Evolutionary conservation across 2,329 filamentous ascomycete genomes (phyloP), one percentile per base, ranked within the genome.

Genomic region (Fusarium falciforme): DNA sequence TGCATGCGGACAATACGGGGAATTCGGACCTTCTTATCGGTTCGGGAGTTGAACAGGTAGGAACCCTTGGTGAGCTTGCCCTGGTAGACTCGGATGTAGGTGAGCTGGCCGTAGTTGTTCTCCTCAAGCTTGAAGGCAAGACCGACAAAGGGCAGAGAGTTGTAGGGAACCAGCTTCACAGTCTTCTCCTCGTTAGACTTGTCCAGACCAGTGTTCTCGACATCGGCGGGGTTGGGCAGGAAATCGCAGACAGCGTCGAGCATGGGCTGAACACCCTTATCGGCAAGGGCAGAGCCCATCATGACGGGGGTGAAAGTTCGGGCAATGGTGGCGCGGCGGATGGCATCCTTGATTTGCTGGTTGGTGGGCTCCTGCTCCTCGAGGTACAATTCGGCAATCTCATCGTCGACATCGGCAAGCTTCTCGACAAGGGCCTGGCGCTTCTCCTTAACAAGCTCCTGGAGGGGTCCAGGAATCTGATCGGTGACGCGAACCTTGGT

Each of bases 1-100:
- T 99, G 96, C 96, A 99, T 99, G 72, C 96, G 94, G 72, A 99
- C 96, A 79, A 99, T 98, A 80, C 96, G 93, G 22, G 96, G 96
- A 67, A 99, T 93, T 84, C 97, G 95, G 81, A 99, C 93, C 87
- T 96, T 98, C 89, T 98, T 98, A 83, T 96, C 93, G 74, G 91
- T 97, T 77, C 95, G 92, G 10, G 95, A 95, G 84, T 98, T 99
- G 89, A 93, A 98, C 64, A 99, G 91, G 81, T 95, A 94, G 80
- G 93, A 89, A 59, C 95, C 94, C 88, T 98, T 98, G 82, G 88
- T 93, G 69, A 99, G 87, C 25, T 92, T 92, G 77, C 96, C 96
- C 84, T 99, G 96, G 86, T 99, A 99, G 67, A 99, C 96, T 77
- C 96, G 94, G 73, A 99, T 97, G 83, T 99, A 99, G 64, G 96